Base-by-base conservation (phyloP, 768 basidiomycete species). In the Strobilomyces dryophilus region DNA sequence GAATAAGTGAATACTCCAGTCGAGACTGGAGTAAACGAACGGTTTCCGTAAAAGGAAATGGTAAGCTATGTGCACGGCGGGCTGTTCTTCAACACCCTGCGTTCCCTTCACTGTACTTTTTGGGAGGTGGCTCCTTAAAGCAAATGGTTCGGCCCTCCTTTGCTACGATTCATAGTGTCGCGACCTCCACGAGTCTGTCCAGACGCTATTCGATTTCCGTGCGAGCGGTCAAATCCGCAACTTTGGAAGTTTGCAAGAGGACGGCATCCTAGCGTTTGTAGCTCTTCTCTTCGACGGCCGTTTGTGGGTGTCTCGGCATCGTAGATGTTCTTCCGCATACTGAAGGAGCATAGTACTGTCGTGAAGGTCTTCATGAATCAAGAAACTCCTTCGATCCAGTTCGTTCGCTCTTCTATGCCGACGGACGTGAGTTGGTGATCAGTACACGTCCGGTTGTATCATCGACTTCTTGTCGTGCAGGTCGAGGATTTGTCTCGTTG, bases 41-140 rank as follows among this genome's bases (percentile, higher is more conserved):
- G n/a, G n/a, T n/a, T n/a, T n/a, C n/a, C n/a, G n/a, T n/a, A n/a
- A n/a, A n/a, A n/a, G n/a, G n/a, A n/a, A n/a, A n/a, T n/a, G n/a
- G n/a, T n/a, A n/a, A n/a, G n/a, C n/a, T n/a, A n/a, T n/a, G n/a
- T n/a, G n/a, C n/a, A n/a, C n/a, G n/a, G n/a, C n/a, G n/a, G n/a
- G n/a, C n/a, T n/a, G n/a, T n/a, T n/a, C n/a, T n/a, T n/a, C n/a
- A n/a, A n/a, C n/a, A n/a, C n/a, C n/a, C n/a, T n/a, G n/a, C n/a
- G n/a, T n/a, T n/a, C 36, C 21, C 6, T 6, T 54, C 6, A 51
- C 35, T 9, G 42, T 59, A 1, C 45, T 57, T 17, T 31, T 58
- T 17, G 46, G 47, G 31, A 51, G 56, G 26, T 57, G 47, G 52
- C 34, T 49, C 11, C 29, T 58, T 18, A 49, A 51, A n/a, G 58